Evolutionary conservation across 768 basidiomycete genomes (phyloP), one percentile per base, ranked within the genome.

Genomic region (Cystobasidium ongulense): DNA sequence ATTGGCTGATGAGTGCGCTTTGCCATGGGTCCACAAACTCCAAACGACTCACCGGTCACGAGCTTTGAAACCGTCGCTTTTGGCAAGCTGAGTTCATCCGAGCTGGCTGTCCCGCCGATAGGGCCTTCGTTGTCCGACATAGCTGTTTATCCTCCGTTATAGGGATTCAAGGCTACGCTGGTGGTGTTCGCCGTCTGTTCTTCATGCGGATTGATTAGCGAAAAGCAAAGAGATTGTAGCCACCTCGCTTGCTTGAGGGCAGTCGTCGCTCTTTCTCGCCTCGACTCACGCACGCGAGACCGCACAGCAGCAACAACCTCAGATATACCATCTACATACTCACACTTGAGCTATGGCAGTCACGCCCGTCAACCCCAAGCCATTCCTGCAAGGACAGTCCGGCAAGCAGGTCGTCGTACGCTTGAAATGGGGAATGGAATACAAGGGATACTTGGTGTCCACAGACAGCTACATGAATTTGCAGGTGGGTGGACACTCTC

Each of bases 381-480:
- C 96, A 5, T 98, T 98, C 84, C 86, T 99, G 79, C 93, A 97
- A 84, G 94, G 96, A 81, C 88, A 98, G 77, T 97, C 96, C 31
- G 96, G 96, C 76, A 97, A 99, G 84, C 89, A 90, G 43, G 91
- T 98, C 54, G 90, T 88, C 80, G 96, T 98, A 76, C 87, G 88
- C 74, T 87, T 99, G 80, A 99, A 99, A 84, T 99, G 96, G 96
- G 96, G 96, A 75, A 85, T 97, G 63, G 93, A 98, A 80, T 98
- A 98, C 86, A 96, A 93, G 84, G 96, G 96, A 52, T 99, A 96
- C 84, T 86, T 99, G 76, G 96, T 99, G 77, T 94, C 91, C 79
- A 97, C 96, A 7, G 96, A 99, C 82, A 92, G 92, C 15, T 99
- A 96, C 84, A 98, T 98, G 96, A 99, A 99, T 82, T 87, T 99